Conservation (phyloP, 371 early-diverging fungal species). For the Dichotomocladium elegans region DNA sequence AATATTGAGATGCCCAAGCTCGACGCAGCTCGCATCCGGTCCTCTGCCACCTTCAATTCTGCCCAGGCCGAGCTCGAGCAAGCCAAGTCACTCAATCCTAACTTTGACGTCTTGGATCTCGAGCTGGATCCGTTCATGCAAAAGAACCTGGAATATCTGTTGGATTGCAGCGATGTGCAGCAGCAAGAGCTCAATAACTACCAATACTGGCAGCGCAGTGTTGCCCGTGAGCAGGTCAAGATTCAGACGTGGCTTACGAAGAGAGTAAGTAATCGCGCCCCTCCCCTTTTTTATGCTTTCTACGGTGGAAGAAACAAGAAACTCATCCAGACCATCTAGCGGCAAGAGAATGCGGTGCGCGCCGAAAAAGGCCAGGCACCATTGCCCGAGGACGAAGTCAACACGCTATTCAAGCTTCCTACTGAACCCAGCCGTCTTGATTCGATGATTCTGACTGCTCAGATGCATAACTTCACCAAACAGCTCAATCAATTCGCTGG, state of each 20-base stretch:
- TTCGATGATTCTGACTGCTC: conserved; percentile 80
- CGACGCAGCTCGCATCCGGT: conserved; percentile 42
- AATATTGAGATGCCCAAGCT: conserved; percentile 65
- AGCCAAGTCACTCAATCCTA: conserved; percentile 68
- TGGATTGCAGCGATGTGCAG: conserved; percentile 87
- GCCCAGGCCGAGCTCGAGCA: conserved; percentile 36
- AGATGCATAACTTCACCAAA: conserved; percentile 88
- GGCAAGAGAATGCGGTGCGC: conserved; percentile 78
- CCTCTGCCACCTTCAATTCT: conserved; percentile 42
- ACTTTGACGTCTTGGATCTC: conserved; percentile 81
- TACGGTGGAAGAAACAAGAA: background rate
- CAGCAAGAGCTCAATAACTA: conserved; percentile 90
- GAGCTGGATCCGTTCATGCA: conserved; percentile 78
- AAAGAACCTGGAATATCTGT: conserved; percentile 85
- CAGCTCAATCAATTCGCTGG: conserved; percentile 90
- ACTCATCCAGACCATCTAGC: conserved; percentile 23
- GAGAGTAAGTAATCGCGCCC: conserved; percentile 62
- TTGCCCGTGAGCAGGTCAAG: conserved; percentile 83
- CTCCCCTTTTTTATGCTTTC: background rate
- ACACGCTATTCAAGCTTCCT: conserved; percentile 64
- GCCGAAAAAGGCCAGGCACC: conserved; percentile 68
- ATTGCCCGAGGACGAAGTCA: conserved; percentile 81
- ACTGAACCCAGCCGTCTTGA: conserved; percentile 91
- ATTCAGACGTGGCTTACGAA: conserved; percentile 58
- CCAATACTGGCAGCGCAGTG: conserved; percentile 89